These are phyloP conservation scores for Angophora floribunda DNA, from an alignment of 345 rosid genomes.

Conservation along the genomic window DNA sequence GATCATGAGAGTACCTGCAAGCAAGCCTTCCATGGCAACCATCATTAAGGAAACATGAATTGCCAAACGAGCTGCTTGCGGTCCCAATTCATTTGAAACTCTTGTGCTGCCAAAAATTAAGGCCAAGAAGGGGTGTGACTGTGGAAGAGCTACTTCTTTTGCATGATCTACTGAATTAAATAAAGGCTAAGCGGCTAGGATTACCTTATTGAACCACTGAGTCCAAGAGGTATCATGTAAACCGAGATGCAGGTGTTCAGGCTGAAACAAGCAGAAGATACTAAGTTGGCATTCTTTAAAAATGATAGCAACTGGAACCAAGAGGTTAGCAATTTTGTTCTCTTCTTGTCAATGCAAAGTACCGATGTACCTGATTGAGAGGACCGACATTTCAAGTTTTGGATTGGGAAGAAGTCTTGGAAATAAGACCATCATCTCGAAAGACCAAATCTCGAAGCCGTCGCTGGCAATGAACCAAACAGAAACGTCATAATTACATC, in stretches of 20 bases:
- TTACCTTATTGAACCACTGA: slow-evolving; percentile 17
- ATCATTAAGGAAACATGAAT: slow-evolving; percentile 12
- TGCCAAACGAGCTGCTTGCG: slow-evolving; percentile 25
- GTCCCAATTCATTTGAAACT: slow-evolving; percentile 40
- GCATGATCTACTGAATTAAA: neutral
- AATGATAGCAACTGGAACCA: neutral
- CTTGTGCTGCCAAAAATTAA: slow-evolving; percentile 17
- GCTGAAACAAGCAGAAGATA: slow-evolving; percentile 14
- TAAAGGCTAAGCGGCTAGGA: neutral
- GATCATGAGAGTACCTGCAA: slow-evolving; percentile 16
- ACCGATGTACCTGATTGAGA: neutral
- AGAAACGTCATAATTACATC: neutral
- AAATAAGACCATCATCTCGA: neutral
- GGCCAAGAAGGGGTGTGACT: neutral
- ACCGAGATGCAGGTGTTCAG: slow-evolving; percentile 1
- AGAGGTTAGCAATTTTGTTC: neutral
- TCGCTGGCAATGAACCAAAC: neutral
- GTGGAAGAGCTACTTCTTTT: neutral
- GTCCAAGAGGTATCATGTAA: slow-evolving; percentile 13
- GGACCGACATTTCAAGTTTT: neutral
- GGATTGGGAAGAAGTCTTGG: neutral
- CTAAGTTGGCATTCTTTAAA: slow-evolving; percentile 14
- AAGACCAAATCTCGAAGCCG: neutral
- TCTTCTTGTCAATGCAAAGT: neutral
- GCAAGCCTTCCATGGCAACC: slow-evolving; percentile 9